Evolutionary conservation across 2,329 filamentous ascomycete species (phyloP).

Genomic region (Microcyclospora pomicola): DNA sequence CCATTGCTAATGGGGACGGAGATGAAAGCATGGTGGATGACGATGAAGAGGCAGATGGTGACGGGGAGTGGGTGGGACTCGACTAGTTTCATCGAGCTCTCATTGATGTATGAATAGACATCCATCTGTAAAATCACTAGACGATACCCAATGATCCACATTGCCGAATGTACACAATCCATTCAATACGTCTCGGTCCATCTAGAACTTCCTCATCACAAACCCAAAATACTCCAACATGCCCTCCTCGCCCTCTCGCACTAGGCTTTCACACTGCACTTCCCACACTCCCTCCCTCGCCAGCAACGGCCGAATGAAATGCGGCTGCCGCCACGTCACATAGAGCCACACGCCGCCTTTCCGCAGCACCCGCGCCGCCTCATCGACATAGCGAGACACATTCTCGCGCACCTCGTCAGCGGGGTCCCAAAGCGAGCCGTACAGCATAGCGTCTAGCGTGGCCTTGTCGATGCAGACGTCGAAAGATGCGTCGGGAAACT

Average conservation of each 20-base stretch:
- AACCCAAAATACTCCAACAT: too few species aligned
- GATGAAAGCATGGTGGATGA: conserved; percentile 19
- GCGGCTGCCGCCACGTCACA: conserved; percentile 39
- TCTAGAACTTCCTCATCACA: too few species aligned
- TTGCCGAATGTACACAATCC: too few species aligned
- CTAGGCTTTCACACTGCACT: too few species aligned
- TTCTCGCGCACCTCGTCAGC: conserved; percentile 12
- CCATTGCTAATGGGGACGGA: too few species aligned
- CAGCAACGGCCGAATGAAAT: conserved; percentile 40
- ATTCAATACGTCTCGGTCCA: too few species aligned
- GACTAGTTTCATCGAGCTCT: too few species aligned
- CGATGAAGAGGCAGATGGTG: conserved; percentile 13
- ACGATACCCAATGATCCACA: too few species aligned
- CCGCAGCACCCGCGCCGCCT: conserved; percentile 17
- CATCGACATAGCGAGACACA: conserved; percentile 7
- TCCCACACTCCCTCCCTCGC: too few species aligned
- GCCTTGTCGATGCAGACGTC: conserved; percentile 39
- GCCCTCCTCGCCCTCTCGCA: too few species aligned
- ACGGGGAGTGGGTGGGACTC: conserved; percentile 8
- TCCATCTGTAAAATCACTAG: too few species aligned
- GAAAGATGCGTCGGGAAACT: conserved; percentile 28
- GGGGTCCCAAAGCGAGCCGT: conserved; percentile 3
- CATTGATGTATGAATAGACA: too few species aligned
- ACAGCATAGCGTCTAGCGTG: conserved; percentile 14
- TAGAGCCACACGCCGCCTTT: conserved; percentile 19